Base-by-base conservation (phyloP, 495 filamentous ascomycete species). In the Talaromyces proteolyticus region DNA sequence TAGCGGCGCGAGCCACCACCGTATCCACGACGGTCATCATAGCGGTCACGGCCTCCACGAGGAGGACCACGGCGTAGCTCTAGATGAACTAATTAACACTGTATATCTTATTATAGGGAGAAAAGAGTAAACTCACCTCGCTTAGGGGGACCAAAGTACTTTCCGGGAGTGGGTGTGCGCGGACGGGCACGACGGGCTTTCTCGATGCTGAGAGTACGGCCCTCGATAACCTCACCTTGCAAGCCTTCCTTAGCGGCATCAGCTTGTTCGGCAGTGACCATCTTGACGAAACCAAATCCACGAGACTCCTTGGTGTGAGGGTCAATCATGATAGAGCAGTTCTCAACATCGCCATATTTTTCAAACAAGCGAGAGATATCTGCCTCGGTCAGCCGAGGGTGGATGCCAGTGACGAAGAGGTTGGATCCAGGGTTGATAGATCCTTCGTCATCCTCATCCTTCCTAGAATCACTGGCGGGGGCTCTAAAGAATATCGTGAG, bases 251-350 rank as follows among this genome's bases (percentile, higher is more conserved):
- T 95, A 56, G 94, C 94, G 57, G 91, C 91, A 69, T 96, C 91
- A 45, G 93, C 93, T 65, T 91, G 86, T 51, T 97, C 92, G 23
- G 86, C 78, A 51, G 89, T 95, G 37, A 85, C 81, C 91, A 97
- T 96, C 77, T 97, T 97, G 65, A 99, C 94, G 74, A 99, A 99
- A 49, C 94, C 93, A 57, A 99, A 99, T 57, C 93, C 93, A 75
- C 93, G 94, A 55, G 91, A 96, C 70, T 97, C 94, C 73, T 95
- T 91, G 57, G 87, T 91, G 68, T 97, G 94, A 49, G 93, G 93
- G 65, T 97, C 94, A 60, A 91, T 78, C 94, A 99, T 97, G 77
- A 99, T 99, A 58, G 96, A 93, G 75, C 91, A 96, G 73, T 94
- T 96, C 72, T 96, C 92, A 26, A 99, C 93, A 65, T 92, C 88